Base-by-base conservation (phyloP, 306 rosid species). In the Castanea sativa region DNA sequence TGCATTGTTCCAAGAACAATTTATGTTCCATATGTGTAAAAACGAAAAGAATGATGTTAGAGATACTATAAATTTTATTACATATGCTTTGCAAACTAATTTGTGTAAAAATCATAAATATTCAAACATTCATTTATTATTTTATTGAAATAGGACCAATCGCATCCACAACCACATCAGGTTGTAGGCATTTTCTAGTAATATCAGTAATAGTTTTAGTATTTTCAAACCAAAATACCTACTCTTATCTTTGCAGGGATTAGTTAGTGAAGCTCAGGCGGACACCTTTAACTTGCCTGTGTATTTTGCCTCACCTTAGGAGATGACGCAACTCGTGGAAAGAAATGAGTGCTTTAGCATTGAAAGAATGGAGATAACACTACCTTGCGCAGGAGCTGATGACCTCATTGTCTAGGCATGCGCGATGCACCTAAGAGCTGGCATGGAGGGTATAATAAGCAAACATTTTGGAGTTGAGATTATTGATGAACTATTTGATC, bases 321-420 rank as follows among this genome's bases (percentile, higher is more conserved):
- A 70, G 21, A 21, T 78, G n/a, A 45, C 18, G 6, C 27, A 4
- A 25, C 23, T 29, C 0, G 57, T 70, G 4, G 70, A 70, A 35
- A 38, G 55, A 53, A 69, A 69, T 57, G 81, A 76, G 32, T 43
- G 59, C 57, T 78, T 78, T 18, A 70, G n/a, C 70, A 78, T 78
- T 4, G 81, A 69, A 30, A 43, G 8, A 78, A 70, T 78, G 71
- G 75, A 77, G 2, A 11, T 57, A 6, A 55, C 45, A 2, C 12
- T 2, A 6, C n/a, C 55, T n/a, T 1, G 25, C 6, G 14, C 23
- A 3, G 27, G 19, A 19, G n/a, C 8, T 7, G 52, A 29, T 15
- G 45, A 5, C 19, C 21, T 23, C 0, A 57, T 13, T 43, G 19
- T 9, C 1, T 32, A 61, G 21, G 27, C 25, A 32, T 75, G 41